A percentile compares a stretch with the other conserved stretches of the same genome.
phyloP scores from a whole-genome alignment of 192 early-diverging fungal species.

The Glomus cerebriforme region DNA sequence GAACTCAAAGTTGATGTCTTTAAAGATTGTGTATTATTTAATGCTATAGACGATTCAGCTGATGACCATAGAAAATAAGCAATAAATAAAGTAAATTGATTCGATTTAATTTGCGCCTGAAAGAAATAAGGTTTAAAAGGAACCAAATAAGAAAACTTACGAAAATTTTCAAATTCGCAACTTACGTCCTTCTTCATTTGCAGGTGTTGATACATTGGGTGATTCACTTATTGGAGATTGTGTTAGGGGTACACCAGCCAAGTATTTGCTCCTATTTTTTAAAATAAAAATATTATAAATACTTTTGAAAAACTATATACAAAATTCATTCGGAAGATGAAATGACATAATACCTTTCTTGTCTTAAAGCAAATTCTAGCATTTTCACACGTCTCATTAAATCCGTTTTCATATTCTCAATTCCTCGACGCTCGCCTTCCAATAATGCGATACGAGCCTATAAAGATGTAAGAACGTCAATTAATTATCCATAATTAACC shows the following conservation, averaged over 20 bases:
- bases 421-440: constrained; percentile 74
- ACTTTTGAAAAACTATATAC: not conserved
- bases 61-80: not conserved
- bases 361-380: constrained; percentile 78
- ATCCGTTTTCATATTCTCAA: constrained; percentile 74
- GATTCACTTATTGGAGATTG: not conserved
- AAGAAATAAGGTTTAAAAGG: not conserved
- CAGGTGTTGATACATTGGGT: not conserved
- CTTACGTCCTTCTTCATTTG: constrained; percentile 33
- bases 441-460: constrained; percentile 76
- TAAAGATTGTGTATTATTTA: constrained; percentile 38
- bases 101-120: constrained; percentile 4
- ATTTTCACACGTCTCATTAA: constrained; percentile 80
- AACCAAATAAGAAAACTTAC: constrained; percentile 28
- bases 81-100: constrained; percentile 1
- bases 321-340: not conserved
- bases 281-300: not conserved
- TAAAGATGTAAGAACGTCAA: not conserved
- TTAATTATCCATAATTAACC: not conserved
- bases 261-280: constrained; percentile 44
- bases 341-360: constrained; percentile 63
- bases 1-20: not conserved
- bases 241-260: constrained; percentile 33
- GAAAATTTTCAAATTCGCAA: constrained; percentile 31
- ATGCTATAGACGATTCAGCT: constrained; percentile 13